Conservation (phyloP, 2,329 filamentous ascomycete species). For the Dothideomycetes sp. region DNA sequence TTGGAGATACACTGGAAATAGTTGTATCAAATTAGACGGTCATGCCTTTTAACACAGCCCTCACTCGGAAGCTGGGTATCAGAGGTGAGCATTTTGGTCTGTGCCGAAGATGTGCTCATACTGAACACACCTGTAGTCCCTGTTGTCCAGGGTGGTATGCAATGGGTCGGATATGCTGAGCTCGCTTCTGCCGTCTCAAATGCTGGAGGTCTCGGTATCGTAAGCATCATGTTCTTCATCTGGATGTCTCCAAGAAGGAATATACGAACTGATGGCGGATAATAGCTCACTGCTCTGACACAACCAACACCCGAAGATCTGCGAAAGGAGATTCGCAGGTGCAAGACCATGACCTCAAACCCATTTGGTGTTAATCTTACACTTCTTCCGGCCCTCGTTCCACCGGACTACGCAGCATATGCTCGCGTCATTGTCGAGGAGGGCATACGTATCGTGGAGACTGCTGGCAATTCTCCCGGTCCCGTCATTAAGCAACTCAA, state of each 20-base stretch:
- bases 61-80: constrained; percentile 51
- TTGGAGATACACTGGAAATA: no score
- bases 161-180: constrained; percentile 74
- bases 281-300: constrained; percentile 67
- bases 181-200: constrained; percentile 66
- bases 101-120: constrained; percentile 23
- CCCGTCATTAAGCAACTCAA: constrained; percentile 87
- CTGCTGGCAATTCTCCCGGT: constrained; percentile 79
- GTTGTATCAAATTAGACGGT: no score
- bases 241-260: constrained; percentile 1
- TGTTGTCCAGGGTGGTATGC: constrained; percentile 78
- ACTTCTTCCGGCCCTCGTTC: constrained; percentile 76
- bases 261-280: not conserved
- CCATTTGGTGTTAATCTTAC: constrained; percentile 95
- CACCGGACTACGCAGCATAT: constrained; percentile 87
- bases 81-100: constrained; percentile 33
- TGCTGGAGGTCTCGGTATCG: constrained; percentile 69
- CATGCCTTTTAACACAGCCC: constrained; percentile 55
- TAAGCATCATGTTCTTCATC: constrained; percentile 14
- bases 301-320: constrained; percentile 87
- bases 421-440: constrained; percentile 89
- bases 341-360: constrained; percentile 63
- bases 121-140: constrained; percentile 44
- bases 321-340: constrained; percentile 83
- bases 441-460: constrained; percentile 84